Percentiles rank a stretch among this genome's conserved stretches.
These are phyloP conservation scores for Polytrichum formosum DNA, from an alignment of 225 moss, liverwort and hornwort species.

Conservation along the genomic window DNA sequence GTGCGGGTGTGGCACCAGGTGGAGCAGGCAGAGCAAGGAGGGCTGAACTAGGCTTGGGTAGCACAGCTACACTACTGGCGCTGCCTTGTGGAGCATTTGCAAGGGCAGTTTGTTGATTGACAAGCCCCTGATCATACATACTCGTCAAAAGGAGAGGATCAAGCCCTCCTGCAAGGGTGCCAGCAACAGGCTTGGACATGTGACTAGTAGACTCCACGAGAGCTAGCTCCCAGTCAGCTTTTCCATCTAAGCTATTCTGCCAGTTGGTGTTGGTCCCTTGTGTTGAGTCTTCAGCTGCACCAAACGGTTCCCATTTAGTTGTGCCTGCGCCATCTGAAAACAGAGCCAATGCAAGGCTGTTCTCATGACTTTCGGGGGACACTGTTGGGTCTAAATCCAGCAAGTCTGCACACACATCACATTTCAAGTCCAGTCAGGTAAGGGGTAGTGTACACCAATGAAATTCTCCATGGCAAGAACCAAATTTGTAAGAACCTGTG, in stretches of 20 bases:
- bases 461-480: too few relatives aligned
- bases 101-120: constrained; percentile 15
- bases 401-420: constrained; percentile 27
- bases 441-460: too few relatives aligned
- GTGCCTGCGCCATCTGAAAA: constrained; percentile 30
- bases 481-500: too few relatives aligned
- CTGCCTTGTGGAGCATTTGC: constrained; percentile 40
- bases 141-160: constrained; percentile 59
- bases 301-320: constrained; percentile 11
- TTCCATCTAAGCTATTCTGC: constrained; percentile 26
- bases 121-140: constrained; percentile 65
- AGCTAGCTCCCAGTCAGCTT: constrained; percentile 64
- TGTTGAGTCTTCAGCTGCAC: neutral
- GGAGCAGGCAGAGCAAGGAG: constrained; percentile 58
- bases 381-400: constrained; percentile 42
- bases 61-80: constrained; percentile 54
- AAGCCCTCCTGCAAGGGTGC: constrained; percentile 54
- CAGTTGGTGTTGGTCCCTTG: constrained; percentile 29
- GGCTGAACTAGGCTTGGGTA: constrained; percentile 15
- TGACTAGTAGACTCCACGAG: constrained; percentile 56
- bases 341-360: constrained; percentile 57
- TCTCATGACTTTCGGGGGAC: constrained; percentile 39
- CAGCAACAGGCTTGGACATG: constrained; percentile 30
- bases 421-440: neutral
- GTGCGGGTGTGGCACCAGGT: constrained; percentile 29